phyloP scores from a whole-genome alignment of 2,329 filamentous ascomycete genomes.

The Cladosporium austrohemisphaericum region DNA sequence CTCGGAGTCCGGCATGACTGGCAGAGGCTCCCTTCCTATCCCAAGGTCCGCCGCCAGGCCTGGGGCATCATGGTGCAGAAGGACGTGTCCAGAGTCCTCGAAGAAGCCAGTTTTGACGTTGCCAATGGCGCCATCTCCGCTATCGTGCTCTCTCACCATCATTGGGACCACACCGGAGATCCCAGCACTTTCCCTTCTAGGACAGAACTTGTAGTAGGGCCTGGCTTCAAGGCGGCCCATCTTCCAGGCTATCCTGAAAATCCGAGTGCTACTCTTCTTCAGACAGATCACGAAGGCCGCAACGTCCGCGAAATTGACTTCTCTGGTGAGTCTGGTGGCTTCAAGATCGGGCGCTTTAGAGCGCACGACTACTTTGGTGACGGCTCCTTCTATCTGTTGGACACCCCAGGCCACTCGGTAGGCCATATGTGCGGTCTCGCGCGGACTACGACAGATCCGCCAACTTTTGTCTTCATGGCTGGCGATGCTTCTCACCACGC shows the following conservation, averaged over 20 bases:
- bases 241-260: constrained; percentile 45
- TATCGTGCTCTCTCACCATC: constrained; percentile 35
- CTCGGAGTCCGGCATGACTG: constrained; percentile 47
- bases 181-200: constrained; percentile 40
- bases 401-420: constrained; percentile 51
- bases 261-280: constrained; percentile 36
- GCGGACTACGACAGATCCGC: constrained; percentile 34
- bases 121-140: constrained; percentile 33
- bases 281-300: constrained; percentile 41
- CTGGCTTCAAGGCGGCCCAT: constrained; percentile 43
- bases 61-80: constrained; percentile 41
- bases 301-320: constrained; percentile 37
- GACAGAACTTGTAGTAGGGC: constrained; percentile 47
- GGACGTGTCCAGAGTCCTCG: constrained; percentile 41
- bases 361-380: constrained; percentile 55
- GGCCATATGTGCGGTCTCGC: constrained; percentile 52
- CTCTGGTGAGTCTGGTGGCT: constrained; percentile 29
- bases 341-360: constrained; percentile 45
- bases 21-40: constrained; percentile 36
- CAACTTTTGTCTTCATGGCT: constrained; percentile 50
- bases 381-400: constrained; percentile 54
- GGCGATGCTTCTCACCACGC: constrained; percentile 43
- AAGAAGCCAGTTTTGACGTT: constrained; percentile 38
- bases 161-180: constrained; percentile 41
- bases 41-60: constrained; percentile 30